Evolutionary conservation across 768 basidiomycete species (phyloP).

Genomic region (Termitomyces titanicus): DNA sequence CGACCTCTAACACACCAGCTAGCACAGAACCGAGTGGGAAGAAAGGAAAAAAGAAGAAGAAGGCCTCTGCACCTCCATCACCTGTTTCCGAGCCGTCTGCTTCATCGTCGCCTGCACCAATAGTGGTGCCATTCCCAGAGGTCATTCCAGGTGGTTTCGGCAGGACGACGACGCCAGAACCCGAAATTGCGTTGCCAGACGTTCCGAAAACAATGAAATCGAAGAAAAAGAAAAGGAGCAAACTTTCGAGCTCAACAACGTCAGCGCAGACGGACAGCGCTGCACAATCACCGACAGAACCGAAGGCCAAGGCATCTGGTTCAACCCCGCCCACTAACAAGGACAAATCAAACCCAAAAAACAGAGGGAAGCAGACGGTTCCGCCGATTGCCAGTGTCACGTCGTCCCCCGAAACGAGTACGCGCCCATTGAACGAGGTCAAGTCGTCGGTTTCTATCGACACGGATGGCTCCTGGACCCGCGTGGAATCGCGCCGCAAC

Average conservation of each 20-base stretch:
- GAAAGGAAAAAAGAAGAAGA: constrained; percentile 22
- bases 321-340: neutral
- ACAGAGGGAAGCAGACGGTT: neutral
- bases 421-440: constrained; percentile 15
- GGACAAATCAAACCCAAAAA: neutral
- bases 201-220: constrained; percentile 9
- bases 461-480: constrained; percentile 69
- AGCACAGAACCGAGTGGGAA: constrained; percentile 5
- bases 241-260: constrained; percentile 13
- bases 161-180: neutral
- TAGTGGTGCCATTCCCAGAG: constrained; percentile 29
- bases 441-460: constrained; percentile 38
- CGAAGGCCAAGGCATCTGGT: constrained; percentile 28
- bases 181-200: neutral
- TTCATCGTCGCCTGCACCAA: constrained; percentile 3
- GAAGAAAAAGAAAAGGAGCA: constrained; percentile 33
- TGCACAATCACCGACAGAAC: neutral
- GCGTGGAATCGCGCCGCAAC: constrained; percentile 48
- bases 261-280: neutral
- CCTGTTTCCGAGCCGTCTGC: neutral
- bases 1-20: neutral
- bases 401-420: constrained; percentile 14
- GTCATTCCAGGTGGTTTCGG: constrained; percentile 48
- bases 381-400: neutral
- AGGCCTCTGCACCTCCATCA: neutral